Evolutionary conservation across 257 asterid species (phyloP).

Genomic region (Striga asiatica): DNA sequence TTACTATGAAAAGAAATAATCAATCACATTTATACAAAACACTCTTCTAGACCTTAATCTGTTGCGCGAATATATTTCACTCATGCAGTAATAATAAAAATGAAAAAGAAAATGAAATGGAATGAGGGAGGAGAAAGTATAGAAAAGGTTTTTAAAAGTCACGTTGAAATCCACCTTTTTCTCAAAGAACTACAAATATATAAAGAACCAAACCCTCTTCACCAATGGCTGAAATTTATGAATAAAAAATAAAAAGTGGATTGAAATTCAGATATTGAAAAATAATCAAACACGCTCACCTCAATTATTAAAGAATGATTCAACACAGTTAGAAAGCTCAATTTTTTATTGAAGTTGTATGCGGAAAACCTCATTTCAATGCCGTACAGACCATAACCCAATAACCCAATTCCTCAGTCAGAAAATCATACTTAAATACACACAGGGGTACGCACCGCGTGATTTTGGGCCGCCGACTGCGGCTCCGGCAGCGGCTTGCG

Average conservation of each 20-base stretch:
- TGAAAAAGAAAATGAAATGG: not conserved
- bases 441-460: conserved; percentile 16
- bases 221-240: not conserved
- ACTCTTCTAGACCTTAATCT: not conserved
- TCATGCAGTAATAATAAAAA: not conserved
- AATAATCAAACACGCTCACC: not conserved
- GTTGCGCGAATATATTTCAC: not conserved
- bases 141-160: not conserved
- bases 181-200: not conserved
- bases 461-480: conserved; percentile 9
- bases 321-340: too few relatives aligned
- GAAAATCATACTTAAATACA: not conserved
- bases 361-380: too few relatives aligned
- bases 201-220: not conserved
- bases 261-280: not conserved
- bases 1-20: not conserved
- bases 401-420: not conserved
- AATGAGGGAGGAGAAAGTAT: too few relatives aligned
- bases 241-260: not conserved
- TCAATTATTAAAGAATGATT: not conserved
- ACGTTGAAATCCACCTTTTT: not conserved
- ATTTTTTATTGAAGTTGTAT: too few relatives aligned
- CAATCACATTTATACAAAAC: not conserved
- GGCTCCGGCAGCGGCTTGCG: not conserved
- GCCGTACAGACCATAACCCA: too few relatives aligned